Evolutionary conservation across 2,329 filamentous ascomycete species (phyloP).

Genomic region (Trichoderma lentiforme): DNA sequence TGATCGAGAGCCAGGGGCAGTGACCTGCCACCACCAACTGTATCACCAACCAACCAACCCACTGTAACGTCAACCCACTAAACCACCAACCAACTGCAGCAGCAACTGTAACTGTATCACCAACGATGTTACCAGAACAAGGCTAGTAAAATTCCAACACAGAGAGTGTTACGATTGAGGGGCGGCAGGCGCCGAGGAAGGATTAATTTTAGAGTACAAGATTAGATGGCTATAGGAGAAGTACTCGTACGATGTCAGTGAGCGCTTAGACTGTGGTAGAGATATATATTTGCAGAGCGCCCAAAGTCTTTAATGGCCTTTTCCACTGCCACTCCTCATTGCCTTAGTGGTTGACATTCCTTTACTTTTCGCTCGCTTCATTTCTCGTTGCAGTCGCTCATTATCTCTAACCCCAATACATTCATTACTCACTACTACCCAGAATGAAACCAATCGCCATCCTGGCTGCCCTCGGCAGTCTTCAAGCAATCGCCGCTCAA

Average conservation of each 20-base stretch:
- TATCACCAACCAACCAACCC: background rate
- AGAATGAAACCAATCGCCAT: background rate
- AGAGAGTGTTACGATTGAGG: background rate
- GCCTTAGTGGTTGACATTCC: background rate
- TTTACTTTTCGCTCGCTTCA: background rate
- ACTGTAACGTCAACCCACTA: background rate
- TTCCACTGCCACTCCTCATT: too few species aligned
- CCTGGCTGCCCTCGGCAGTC: background rate
- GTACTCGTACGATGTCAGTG: background rate
- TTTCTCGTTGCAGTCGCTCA: background rate
- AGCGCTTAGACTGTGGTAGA: background rate
- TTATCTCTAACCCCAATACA: background rate
- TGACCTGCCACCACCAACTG: background rate
- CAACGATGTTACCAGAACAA: background rate
- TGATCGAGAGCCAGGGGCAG: background rate
- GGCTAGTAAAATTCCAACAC: background rate
- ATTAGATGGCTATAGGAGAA: background rate
- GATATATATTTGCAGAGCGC: background rate
- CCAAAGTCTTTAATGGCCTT: fast-evolving
- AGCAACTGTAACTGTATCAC: background rate
- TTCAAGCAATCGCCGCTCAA: background rate
- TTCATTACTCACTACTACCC: background rate
- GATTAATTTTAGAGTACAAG: background rate
- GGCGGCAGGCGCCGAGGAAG: background rate
- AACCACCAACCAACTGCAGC: background rate